Evolutionary conservation across 2,329 filamentous ascomycete species (phyloP).

Genomic region (Domatiomyces catenatus): DNA sequence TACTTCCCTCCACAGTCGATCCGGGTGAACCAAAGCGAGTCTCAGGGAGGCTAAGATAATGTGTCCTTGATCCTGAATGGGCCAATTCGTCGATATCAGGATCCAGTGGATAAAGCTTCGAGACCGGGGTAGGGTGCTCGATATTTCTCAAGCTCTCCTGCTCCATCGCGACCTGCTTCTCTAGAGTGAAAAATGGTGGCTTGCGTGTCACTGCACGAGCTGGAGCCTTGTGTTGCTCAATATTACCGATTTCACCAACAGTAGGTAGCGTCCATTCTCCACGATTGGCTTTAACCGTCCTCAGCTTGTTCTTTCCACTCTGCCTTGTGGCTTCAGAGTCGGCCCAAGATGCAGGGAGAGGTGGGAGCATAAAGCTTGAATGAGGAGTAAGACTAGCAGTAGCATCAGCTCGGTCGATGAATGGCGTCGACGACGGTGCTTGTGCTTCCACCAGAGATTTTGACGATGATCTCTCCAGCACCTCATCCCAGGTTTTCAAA

Average conservation of each 20-base stretch:
- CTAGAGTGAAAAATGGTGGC: not conserved
- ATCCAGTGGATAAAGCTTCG: not conserved
- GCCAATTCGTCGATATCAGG: not conserved
- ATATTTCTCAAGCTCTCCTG: not conserved
- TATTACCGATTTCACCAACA: not conserved
- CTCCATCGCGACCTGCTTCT: not conserved
- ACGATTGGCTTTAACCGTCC: not conserved
- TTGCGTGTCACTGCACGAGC: not conserved
- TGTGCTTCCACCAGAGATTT: not conserved
- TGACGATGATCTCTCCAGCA: constrained; percentile 2
- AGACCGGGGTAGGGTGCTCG: not conserved
- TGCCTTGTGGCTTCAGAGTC: not conserved
- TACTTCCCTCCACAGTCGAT: not conserved
- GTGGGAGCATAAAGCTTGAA: not conserved
- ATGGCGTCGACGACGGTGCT: not conserved
- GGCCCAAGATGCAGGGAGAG: not conserved
- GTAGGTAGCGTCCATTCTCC: not conserved
- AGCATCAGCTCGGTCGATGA: not conserved
- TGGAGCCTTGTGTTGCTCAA: not conserved
- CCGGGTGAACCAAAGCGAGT: not conserved
- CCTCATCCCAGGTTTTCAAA: constrained; percentile 3
- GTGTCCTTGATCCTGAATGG: not conserved
- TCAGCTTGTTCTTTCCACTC: not conserved
- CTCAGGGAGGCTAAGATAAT: not conserved
- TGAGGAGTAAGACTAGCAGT: not conserved